Conservation (phyloP, 352 stramenopile species). For the Aphanomyces astaci region DNA sequence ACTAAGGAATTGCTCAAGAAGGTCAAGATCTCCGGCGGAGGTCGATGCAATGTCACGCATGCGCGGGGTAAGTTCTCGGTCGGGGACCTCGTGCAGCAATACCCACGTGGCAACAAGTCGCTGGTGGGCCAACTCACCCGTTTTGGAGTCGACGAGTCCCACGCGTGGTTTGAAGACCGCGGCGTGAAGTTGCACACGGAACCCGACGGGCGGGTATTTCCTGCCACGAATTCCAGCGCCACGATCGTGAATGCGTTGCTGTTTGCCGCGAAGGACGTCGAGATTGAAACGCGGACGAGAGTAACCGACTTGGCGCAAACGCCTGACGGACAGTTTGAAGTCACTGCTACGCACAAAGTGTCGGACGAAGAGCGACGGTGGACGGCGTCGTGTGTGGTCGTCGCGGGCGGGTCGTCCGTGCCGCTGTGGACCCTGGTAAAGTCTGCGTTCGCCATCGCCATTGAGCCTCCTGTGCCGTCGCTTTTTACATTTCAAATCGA, state of each 20-base stretch:
- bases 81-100: slow-evolving; percentile 46
- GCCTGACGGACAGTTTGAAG: slow-evolving; percentile 20
- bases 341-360: slow-evolving; percentile 24
- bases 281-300: slow-evolving; percentile 34
- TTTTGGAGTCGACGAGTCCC: slow-evolving; percentile 45
- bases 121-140: slow-evolving; percentile 49
- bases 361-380: slow-evolving; percentile 19
- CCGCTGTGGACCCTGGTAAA: slow-evolving; percentile 42
- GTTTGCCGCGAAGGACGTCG: slow-evolving; percentile 34
- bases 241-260: slow-evolving; percentile 66
- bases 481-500: slow-evolving; percentile 69
- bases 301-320: slow-evolving; percentile 29
- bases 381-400: slow-evolving; percentile 30
- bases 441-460: slow-evolving; percentile 44
- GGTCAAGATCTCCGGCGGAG: slow-evolving; percentile 37
- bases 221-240: slow-evolving; percentile 55
- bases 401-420: slow-evolving; percentile 60
- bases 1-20: slow-evolving; percentile 31
- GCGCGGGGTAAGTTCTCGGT: slow-evolving; percentile 25
- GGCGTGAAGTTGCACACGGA: slow-evolving; percentile 70
- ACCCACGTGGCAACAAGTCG: slow-evolving; percentile 65
- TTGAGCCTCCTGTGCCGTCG: slow-evolving; percentile 56
- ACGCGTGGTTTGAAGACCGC: slow-evolving; percentile 40
- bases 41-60: slow-evolving; percentile 42
- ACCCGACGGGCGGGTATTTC: slow-evolving; percentile 79